Evolutionary conservation across 495 filamentous ascomycete species (phyloP).

Genomic region (Daldinia bambusicola): DNA sequence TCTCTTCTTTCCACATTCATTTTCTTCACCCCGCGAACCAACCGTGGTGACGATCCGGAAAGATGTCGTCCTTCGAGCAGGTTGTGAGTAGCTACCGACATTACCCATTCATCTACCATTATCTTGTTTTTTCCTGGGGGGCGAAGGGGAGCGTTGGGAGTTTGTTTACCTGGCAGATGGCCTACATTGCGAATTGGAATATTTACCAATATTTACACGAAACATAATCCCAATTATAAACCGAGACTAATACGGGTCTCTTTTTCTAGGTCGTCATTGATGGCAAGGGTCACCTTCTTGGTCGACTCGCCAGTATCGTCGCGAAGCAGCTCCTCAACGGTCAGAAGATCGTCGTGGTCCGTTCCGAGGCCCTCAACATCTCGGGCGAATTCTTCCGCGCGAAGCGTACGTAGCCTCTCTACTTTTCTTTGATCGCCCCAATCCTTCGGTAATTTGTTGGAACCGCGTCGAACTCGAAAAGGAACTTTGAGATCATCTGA

Average conservation of each 20-base stretch:
- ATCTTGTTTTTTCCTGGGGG: neutral
- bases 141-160: conserved; percentile 5
- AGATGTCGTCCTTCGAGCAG: conserved; percentile 97
- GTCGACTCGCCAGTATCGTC: conserved; percentile 97
- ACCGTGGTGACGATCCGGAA: conserved; percentile 63
- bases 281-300: conserved; percentile 99
- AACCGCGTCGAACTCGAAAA: conserved; percentile 5
- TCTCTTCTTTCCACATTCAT: conserved; percentile 43
- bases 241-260: conserved; percentile 17
- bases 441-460: conserved; percentile 16
- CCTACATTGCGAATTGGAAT: conserved; percentile 3
- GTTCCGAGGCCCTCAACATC: conserved; percentile 99
- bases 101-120: conserved; percentile 22
- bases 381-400: conserved; percentile 99
- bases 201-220: neutral
- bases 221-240: neutral
- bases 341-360: conserved; percentile 99
- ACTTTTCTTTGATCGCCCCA: conserved; percentile 11
- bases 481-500: conserved; percentile 26
- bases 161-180: neutral
- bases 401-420: conserved; percentile 82
- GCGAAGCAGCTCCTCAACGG: conserved; percentile 99
- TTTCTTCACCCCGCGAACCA: conserved; percentile 27
- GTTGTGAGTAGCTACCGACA: conserved; percentile 75
- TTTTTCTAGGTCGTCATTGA: conserved; percentile 87